These are phyloP conservation scores for Clarireedia sp. DNA, from an alignment of 2,329 filamentous ascomycete species.

Conservation along the genomic window DNA sequence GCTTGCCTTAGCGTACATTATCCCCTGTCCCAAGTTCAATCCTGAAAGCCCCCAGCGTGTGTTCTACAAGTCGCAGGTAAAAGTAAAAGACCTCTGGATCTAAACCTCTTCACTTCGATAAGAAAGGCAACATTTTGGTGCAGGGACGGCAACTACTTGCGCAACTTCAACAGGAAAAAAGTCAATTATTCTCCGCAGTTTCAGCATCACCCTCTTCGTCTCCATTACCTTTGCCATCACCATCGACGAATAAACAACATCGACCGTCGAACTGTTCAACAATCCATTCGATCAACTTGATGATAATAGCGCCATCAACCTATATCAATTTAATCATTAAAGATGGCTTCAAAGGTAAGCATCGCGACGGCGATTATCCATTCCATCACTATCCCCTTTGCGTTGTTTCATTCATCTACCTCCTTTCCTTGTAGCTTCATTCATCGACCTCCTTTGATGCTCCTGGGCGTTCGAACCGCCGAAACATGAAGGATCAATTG, in stretches of 20 bases:
- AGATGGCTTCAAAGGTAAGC: constrained; percentile 34
- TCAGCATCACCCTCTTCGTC: constrained; percentile 4
- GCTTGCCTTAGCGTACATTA: too few relatives aligned
- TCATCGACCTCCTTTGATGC: too few relatives aligned
- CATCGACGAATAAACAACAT: too few relatives aligned
- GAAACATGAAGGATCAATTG: constrained; percentile 7
- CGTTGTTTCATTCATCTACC: too few relatives aligned
- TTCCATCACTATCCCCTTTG: neutral
- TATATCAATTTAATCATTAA: constrained; percentile 9
- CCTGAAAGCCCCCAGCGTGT: too few relatives aligned
- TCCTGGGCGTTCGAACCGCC: too few relatives aligned
- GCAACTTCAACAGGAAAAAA: constrained; percentile 1
- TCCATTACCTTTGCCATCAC: too few relatives aligned
- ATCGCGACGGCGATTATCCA: neutral
- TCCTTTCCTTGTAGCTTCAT: too few relatives aligned
- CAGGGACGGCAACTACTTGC: constrained; percentile 6
- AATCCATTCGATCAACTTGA: constrained; percentile 5
- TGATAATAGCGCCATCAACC: constrained; percentile 15
- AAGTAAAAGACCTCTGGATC: too few relatives aligned
- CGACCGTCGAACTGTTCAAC: too few relatives aligned
- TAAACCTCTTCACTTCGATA: too few relatives aligned
- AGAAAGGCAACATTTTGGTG: neutral
- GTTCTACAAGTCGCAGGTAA: neutral
- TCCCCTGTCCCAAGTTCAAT: too few relatives aligned
- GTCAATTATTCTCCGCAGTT: constrained; percentile 5